Conservation (phyloP, 352 stramenopile species). For the Globisporangium irregulare region DNA sequence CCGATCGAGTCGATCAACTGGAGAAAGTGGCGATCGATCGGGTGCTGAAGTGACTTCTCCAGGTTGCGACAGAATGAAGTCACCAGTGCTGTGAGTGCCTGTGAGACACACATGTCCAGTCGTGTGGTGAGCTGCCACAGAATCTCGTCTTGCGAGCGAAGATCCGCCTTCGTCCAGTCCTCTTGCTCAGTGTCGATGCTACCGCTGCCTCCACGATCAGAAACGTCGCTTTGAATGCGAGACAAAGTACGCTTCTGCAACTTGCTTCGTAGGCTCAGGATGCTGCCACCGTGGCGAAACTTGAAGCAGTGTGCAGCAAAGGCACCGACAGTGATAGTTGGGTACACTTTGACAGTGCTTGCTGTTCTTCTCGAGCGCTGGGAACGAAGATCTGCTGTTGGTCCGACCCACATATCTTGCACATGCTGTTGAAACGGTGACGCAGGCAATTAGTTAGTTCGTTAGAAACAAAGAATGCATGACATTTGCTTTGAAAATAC, state of each 20-base stretch:
- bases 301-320: conserved; percentile 84
- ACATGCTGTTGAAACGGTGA: conserved; percentile 40
- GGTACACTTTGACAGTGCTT: conserved; percentile 57
- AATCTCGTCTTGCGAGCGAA: conserved; percentile 55
- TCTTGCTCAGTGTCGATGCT: conserved; percentile 20
- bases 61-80: conserved; percentile 72
- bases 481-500: background rate
- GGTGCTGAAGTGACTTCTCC: conserved; percentile 66
- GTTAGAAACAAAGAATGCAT: background rate
- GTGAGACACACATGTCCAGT: conserved; percentile 76
- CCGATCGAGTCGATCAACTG: conserved; percentile 61
- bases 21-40: conserved; percentile 53
- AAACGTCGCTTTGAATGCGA: conserved; percentile 42
- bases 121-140: conserved; percentile 76
- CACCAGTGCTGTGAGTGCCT: conserved; percentile 70
- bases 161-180: conserved; percentile 57
- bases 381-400: conserved; percentile 58
- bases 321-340: conserved; percentile 70
- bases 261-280: conserved; percentile 57
- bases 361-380: conserved; percentile 62
- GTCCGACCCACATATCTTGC: conserved; percentile 84
- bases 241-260: conserved; percentile 60
- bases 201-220: conserved; percentile 20
- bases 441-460: background rate
- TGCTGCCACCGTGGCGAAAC: conserved; percentile 72